phyloP scores from a whole-genome alignment of 75 land plant genomes.

The Pinus taeda region DNA sequence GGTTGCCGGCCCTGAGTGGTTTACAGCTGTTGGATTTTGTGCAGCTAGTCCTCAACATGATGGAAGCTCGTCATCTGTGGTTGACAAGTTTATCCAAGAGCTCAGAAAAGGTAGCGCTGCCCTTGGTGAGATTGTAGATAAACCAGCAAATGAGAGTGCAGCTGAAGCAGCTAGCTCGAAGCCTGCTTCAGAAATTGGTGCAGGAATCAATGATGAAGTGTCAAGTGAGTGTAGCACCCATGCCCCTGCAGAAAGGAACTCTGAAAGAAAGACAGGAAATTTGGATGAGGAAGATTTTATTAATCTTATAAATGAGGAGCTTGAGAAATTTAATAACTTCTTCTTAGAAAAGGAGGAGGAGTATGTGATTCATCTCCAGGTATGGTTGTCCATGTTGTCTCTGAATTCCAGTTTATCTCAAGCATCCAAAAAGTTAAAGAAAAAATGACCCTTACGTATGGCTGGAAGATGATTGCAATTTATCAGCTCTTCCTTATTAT shows the following conservation, averaged over 20 bases:
- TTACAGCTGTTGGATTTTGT: slow-evolving; percentile 1
- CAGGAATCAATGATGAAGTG: neutral
- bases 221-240: neutral
- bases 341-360: slow-evolving; percentile 94
- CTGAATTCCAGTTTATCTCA: neutral
- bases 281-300: slow-evolving; percentile 63
- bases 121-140: neutral
- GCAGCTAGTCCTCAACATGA: neutral
- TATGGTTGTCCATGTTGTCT: slow-evolving; percentile 10
- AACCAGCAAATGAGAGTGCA: neutral
- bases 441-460: neutral
- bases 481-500: neutral
- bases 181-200: slow-evolving; percentile 1
- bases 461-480: neutral
- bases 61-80: neutral
- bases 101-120: slow-evolving; percentile 2
- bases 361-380: slow-evolving; percentile 87
- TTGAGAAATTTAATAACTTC: slow-evolving; percentile 91
- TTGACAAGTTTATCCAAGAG: neutral
- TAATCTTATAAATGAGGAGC: slow-evolving; percentile 71
- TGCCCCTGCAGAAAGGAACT: neutral
- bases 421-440: neutral
- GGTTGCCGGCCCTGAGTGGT: slow-evolving; percentile 11
- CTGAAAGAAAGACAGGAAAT: neutral
- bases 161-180: neutral